Conservation (phyloP, 2,329 filamentous ascomycete species). For the Diplodia corticola region DNA sequence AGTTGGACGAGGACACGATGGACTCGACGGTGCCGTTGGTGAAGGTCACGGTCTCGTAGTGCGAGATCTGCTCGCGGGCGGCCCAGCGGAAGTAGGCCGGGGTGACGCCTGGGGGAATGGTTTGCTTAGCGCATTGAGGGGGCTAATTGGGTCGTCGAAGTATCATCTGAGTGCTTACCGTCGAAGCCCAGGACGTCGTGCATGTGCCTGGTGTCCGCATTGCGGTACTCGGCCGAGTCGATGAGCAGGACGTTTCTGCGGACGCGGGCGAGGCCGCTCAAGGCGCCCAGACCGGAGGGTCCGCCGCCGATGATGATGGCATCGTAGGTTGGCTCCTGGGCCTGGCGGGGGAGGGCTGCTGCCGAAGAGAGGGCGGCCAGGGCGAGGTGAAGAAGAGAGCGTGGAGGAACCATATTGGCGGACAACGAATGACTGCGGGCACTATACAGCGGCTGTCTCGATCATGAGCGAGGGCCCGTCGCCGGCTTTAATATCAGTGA, state of each 20-base stretch:
- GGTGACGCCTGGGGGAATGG: constrained; percentile 7
- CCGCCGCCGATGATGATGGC: constrained; percentile 43
- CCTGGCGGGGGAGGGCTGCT: background rate
- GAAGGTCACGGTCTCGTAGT: constrained; percentile 1
- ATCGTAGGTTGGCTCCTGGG: constrained; percentile 25
- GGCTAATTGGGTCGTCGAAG: too few relatives aligned
- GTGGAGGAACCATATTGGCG: background rate
- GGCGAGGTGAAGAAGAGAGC: background rate
- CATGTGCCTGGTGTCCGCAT: constrained; percentile 46
- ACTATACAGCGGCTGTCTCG: background rate
- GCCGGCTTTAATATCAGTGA: background rate
- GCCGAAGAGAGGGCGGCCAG: background rate
- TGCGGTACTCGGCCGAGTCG: constrained; percentile 46
- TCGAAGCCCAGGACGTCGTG: constrained; percentile 33
- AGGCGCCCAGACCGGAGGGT: constrained; percentile 48
- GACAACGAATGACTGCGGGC: background rate
- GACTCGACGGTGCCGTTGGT: background rate
- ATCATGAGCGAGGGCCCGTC: background rate
- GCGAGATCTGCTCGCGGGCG: background rate
- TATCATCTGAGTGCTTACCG: too few relatives aligned
- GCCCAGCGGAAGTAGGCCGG: constrained; percentile 8
- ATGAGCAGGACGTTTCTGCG: constrained; percentile 46
- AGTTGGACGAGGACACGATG: background rate
- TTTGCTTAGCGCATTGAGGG: too few relatives aligned
- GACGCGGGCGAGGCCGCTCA: constrained; percentile 42